Evolutionary conservation across 768 basidiomycete genomes (phyloP).

Genomic region (Gelatoporia subvermispora): DNA sequence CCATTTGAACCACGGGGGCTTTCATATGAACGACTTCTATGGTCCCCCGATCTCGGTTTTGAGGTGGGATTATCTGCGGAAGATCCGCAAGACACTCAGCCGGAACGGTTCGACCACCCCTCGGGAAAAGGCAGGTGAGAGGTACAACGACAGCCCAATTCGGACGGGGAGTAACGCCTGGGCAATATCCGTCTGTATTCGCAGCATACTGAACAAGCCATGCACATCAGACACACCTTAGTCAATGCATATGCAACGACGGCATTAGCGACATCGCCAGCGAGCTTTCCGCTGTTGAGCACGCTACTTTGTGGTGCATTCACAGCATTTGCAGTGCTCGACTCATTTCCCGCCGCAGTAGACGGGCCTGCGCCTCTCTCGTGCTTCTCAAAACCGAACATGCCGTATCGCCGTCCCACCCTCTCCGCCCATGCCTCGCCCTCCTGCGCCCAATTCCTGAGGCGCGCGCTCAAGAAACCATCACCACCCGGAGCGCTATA

Average conservation of each 20-base stretch:
- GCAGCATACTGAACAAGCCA: neutral
- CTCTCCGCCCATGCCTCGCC: conserved; percentile 68
- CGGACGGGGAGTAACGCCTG: conserved; percentile 74
- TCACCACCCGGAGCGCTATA: conserved; percentile 2
- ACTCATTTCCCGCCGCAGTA: neutral
- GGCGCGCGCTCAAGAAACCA: conserved; percentile 16
- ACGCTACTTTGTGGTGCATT: neutral
- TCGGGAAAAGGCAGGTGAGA: conserved; percentile 70
- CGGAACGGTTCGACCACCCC: conserved; percentile 59
- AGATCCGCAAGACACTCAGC: conserved; percentile 17
- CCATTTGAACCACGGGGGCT: too few relatives aligned
- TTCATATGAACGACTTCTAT: too few relatives aligned
- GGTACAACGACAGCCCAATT: conserved; percentile 66
- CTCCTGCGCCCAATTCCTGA: conserved; percentile 64
- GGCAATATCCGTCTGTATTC: neutral
- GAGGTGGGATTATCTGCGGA: conserved; percentile 5
- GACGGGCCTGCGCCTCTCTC: conserved; percentile 16
- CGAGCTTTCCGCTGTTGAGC: conserved; percentile 33
- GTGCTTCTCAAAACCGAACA: conserved; percentile 69
- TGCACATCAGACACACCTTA: conserved; percentile 47
- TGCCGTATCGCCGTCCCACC: conserved; percentile 72
- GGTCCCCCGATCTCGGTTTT: neutral
- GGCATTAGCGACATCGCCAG: conserved; percentile 77
- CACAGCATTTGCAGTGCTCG: conserved; percentile 5
- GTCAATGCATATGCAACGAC: conserved; percentile 76